Evolutionary conservation across 2,329 filamentous ascomycete species (phyloP).

Genomic region (Fusarium sp.): DNA sequence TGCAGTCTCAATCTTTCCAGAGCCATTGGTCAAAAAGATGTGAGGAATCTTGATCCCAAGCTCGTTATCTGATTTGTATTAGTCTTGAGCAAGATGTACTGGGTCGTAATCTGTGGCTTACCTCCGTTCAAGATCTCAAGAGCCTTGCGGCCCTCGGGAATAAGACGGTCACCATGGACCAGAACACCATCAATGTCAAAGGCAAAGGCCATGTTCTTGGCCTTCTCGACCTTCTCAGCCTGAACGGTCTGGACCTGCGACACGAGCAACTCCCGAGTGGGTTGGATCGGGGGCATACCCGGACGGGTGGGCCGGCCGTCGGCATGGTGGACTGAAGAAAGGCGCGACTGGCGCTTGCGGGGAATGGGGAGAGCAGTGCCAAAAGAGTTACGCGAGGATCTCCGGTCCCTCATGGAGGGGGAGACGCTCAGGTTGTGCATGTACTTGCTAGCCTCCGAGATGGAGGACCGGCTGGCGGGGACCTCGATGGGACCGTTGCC

Average conservation of each 20-base stretch:
- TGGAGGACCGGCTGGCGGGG: conserved; percentile 77
- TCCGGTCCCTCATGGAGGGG: conserved; percentile 77
- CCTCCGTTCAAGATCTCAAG: conserved; percentile 78
- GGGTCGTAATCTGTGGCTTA: no score
- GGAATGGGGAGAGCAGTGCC: conserved; percentile 82
- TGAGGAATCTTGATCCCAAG: conserved; percentile 89
- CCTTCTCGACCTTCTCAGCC: conserved; percentile 75
- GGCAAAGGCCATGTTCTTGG: conserved; percentile 84
- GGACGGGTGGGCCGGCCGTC: conserved; percentile 64
- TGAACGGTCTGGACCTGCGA: conserved; percentile 79
- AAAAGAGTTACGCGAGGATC: conserved; percentile 83
- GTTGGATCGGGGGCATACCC: conserved; percentile 72
- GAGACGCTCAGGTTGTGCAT: conserved; percentile 82
- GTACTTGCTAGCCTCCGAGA: conserved; percentile 77
- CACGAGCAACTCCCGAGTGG: conserved; percentile 77
- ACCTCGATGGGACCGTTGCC: conserved; percentile 75
- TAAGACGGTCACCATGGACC: conserved; percentile 82
- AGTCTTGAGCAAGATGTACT: no score
- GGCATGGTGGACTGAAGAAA: conserved; percentile 72
- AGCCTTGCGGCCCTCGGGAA: conserved; percentile 82
- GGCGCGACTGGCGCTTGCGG: conserved; percentile 77
- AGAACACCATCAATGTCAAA: conserved; percentile 95
- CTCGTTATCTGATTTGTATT: no score
- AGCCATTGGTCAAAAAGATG: conserved; percentile 93
- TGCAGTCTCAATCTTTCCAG: conserved; percentile 90